These are phyloP conservation scores for Eurotiales sp. DNA, from an alignment of 2,329 filamentous ascomycete genomes.

Conservation along the genomic window DNA sequence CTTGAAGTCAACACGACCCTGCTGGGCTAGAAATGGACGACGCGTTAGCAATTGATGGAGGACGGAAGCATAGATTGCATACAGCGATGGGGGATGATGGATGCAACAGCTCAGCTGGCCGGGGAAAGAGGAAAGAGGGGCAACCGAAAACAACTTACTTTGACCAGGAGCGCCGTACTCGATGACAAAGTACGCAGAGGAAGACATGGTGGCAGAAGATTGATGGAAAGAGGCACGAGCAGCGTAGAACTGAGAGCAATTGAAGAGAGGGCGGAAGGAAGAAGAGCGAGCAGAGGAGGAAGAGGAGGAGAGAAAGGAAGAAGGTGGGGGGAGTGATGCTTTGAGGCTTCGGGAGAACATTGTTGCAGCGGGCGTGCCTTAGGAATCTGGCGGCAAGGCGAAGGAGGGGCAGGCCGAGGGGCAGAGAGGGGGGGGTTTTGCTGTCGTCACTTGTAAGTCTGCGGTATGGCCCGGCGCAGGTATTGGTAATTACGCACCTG, in stretches of 20 bases:
- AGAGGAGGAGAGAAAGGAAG: constrained; percentile 34
- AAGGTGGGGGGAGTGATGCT: constrained; percentile 44
- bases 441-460: not conserved
- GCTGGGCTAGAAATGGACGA: constrained; percentile 54
- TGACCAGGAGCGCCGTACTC: constrained; percentile 49
- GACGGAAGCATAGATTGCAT: too few relatives aligned
- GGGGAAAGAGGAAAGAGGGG: not conserved
- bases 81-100: not conserved
- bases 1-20: constrained; percentile 80
- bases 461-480: not conserved
- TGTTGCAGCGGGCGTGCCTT: constrained; percentile 23
- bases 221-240: constrained; percentile 57
- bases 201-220: constrained; percentile 69
- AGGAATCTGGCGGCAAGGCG: not conserved
- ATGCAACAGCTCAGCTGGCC: not conserved
- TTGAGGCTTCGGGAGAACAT: constrained; percentile 41
- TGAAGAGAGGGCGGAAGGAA: constrained; percentile 33
- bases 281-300: constrained; percentile 31
- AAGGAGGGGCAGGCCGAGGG: constrained; percentile 16
- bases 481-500: constrained; percentile 10
- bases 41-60: constrained; percentile 24
- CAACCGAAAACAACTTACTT: constrained; percentile 24
- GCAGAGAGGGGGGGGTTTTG: constrained; percentile 10
- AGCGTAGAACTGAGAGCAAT: constrained; percentile 24
- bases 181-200: constrained; percentile 69